Conservation (phyloP, 495 filamentous ascomycete species). For the Aspergillus nidulans region DNA sequence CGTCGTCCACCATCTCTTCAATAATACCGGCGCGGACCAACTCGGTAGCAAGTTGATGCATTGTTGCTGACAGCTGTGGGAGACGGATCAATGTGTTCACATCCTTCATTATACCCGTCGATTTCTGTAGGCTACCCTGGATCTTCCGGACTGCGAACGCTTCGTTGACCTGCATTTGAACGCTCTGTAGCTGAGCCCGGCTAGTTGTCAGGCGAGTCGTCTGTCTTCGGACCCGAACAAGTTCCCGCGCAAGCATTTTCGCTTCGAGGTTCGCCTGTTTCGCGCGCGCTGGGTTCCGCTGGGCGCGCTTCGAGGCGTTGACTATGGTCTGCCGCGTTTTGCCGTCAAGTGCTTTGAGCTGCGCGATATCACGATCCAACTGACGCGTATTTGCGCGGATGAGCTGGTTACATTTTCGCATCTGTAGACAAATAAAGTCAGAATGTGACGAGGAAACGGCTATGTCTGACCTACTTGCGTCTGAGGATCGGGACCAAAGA, state of each 20-base stretch:
- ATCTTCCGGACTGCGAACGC: slow-evolving; percentile 95
- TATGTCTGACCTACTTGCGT: slow-evolving; percentile 59
- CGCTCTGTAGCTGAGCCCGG: slow-evolving; percentile 87
- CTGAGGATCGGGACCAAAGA: slow-evolving; percentile 89
- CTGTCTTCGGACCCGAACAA: slow-evolving; percentile 77
- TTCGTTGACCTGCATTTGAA: slow-evolving; percentile 97
- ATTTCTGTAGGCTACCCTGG: slow-evolving; percentile 82
- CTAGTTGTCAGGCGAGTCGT: slow-evolving; percentile 68
- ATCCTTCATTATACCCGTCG: slow-evolving; percentile 93
- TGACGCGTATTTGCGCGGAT: slow-evolving; percentile 90
- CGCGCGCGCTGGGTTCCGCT: slow-evolving; percentile 68
- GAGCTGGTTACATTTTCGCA: slow-evolving; percentile 91
- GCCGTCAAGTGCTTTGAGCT: slow-evolving; percentile 67
- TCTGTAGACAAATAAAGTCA: slow-evolving; percentile 45
- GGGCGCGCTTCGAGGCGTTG: slow-evolving; percentile 69
- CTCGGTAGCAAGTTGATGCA: slow-evolving; percentile 84
- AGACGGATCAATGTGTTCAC: slow-evolving; percentile 82
- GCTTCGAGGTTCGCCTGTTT: slow-evolving; percentile 73
- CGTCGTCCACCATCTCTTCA: slow-evolving; percentile 93
- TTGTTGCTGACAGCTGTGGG: slow-evolving; percentile 83
- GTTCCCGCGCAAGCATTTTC: slow-evolving; percentile 81
- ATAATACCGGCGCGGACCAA: slow-evolving; percentile 93
- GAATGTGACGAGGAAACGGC: neutral
- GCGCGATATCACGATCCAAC: slow-evolving; percentile 84
- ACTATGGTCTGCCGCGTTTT: slow-evolving; percentile 87